phyloP scores from a whole-genome alignment of 495 filamentous ascomycete genomes.

The Penicillium cinerascens region DNA sequence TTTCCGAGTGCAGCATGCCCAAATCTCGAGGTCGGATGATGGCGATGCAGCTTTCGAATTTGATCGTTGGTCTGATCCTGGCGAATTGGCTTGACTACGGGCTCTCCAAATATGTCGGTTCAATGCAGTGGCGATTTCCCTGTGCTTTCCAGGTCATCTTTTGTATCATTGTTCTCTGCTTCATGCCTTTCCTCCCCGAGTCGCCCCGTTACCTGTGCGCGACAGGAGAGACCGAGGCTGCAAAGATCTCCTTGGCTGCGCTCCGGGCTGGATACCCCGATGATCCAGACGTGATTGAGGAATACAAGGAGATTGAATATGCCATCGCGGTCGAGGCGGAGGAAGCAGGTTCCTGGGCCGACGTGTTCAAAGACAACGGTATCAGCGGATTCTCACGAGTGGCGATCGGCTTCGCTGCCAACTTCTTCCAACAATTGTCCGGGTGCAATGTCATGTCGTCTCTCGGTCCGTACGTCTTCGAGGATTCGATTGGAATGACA shows the following conservation, averaged over 20 bases:
- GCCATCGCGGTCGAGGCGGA: constrained; percentile 17
- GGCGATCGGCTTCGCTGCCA: constrained; percentile 14
- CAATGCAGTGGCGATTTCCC: constrained; percentile 50
- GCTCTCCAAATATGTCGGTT: constrained; percentile 5
- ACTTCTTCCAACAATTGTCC: constrained; percentile 19
- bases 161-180: constrained; percentile 32
- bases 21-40: constrained; percentile 60
- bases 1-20: constrained; percentile 64
- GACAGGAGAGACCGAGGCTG: constrained; percentile 51
- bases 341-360: constrained; percentile 15
- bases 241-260: constrained; percentile 51
- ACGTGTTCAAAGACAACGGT: constrained; percentile 18
- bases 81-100: constrained; percentile 26
- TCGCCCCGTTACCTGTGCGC: constrained; percentile 35
- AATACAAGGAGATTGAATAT: constrained; percentile 17
- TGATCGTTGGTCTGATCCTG: constrained; percentile 17
- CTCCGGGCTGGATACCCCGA: constrained; percentile 11
- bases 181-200: constrained; percentile 29
- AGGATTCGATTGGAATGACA: constrained; percentile 11
- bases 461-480: constrained; percentile 17
- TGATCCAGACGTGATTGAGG: constrained; percentile 7
- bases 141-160: constrained; percentile 58
- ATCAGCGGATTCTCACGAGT: constrained; percentile 16
- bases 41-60: constrained; percentile 32
- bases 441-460: constrained; percentile 19